These are phyloP conservation scores for Pseudoperonospora humuli DNA, from an alignment of 352 stramenopile species.

Conservation along the genomic window DNA sequence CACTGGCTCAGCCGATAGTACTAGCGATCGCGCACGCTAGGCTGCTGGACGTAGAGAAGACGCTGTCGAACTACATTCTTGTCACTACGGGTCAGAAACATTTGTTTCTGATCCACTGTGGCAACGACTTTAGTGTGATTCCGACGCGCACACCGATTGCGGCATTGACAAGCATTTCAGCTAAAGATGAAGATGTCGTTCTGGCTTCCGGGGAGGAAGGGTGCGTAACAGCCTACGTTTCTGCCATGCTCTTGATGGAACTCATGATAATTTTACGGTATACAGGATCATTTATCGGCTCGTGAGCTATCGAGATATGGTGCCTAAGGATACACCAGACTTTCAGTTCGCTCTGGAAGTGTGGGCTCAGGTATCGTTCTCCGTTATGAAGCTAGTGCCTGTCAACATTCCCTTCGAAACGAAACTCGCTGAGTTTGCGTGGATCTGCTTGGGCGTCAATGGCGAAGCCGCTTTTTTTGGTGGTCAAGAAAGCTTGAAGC, in stretches of 20 bases:
- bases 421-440: slow-evolving; percentile 15
- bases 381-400: slow-evolving; percentile 31
- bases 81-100: slow-evolving; percentile 37
- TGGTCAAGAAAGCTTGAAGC: slow-evolving; percentile 22
- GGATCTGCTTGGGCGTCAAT: slow-evolving; percentile 31
- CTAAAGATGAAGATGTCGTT: slow-evolving; percentile 26
- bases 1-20: slow-evolving; percentile 19
- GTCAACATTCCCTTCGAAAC: slow-evolving; percentile 4
- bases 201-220: slow-evolving; percentile 41
- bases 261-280: neutral
- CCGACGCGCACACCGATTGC: slow-evolving; percentile 22
- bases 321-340: slow-evolving; percentile 15
- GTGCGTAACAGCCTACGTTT: slow-evolving; percentile 13
- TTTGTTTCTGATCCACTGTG: slow-evolving; percentile 37
- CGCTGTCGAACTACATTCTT: slow-evolving; percentile 43
- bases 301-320: slow-evolving; percentile 19
- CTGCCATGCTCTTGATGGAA: neutral
- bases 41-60: slow-evolving; percentile 42
- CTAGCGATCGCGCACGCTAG: slow-evolving; percentile 25
- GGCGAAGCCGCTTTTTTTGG: slow-evolving; percentile 35
- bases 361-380: slow-evolving; percentile 33
- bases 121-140: slow-evolving; percentile 25
- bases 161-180: slow-evolving; percentile 22
- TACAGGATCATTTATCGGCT: slow-evolving; percentile 40
- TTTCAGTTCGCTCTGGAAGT: slow-evolving; percentile 30